A percentile compares a stretch with the other conserved stretches of the same genome.
phyloP scores from a whole-genome alignment of 2,329 filamentous ascomycete species.

The Calonectria crousiana region DNA sequence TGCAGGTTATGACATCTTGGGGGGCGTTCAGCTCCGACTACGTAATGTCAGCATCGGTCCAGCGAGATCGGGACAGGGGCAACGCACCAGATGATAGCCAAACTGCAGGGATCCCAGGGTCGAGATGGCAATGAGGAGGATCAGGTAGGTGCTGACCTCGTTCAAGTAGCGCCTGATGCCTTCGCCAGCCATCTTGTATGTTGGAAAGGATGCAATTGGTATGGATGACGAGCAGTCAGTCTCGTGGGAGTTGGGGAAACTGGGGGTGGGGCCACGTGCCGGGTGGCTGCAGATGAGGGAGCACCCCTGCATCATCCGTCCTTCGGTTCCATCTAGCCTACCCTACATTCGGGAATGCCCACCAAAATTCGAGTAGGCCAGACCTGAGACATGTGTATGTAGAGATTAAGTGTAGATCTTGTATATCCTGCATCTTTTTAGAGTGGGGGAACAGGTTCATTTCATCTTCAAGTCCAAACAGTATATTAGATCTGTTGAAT shows the following conservation, averaged over 20 bases:
- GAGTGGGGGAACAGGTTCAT: background rate
- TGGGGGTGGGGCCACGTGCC: constrained; percentile 29
- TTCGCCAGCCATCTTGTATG: constrained; percentile 46
- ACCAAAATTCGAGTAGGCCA: no score
- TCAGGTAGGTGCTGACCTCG: constrained; percentile 79
- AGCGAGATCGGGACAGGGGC: background rate
- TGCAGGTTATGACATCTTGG: constrained; percentile 92
- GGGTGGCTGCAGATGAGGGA: constrained; percentile 22
- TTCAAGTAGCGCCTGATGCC: constrained; percentile 48
- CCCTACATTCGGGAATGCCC: constrained; percentile 7
- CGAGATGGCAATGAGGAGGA: constrained; percentile 80
- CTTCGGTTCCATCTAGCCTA: background rate
- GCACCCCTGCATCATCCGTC: constrained; percentile 8
- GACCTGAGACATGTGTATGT: background rate
- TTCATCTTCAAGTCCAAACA: background rate
- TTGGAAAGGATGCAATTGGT: constrained; percentile 6
- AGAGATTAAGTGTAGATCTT: background rate
- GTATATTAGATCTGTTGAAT: background rate
- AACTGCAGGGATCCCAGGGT: constrained; percentile 93
- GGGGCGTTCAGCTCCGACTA: constrained; percentile 94
- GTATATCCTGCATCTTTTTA: background rate
- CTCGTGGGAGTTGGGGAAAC: constrained; percentile 10
- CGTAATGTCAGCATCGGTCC: constrained; percentile 14
- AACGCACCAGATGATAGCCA: constrained; percentile 88
- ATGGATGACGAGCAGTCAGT: background rate